These are phyloP conservation scores for Telfairia occidentalis DNA, from an alignment of 331 rosid species.

Conservation along the genomic window DNA sequence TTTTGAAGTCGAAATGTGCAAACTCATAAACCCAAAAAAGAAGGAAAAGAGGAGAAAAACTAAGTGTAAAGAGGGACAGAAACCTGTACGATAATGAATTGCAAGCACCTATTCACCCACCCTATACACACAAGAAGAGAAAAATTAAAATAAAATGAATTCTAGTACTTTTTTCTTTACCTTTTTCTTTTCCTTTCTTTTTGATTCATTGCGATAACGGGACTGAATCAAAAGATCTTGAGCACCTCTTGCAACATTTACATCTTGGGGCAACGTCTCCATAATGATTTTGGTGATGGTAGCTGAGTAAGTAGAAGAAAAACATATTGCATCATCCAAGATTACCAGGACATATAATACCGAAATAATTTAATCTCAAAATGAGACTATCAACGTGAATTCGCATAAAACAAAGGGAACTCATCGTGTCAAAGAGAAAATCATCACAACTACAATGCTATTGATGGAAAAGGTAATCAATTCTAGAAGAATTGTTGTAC, in stretches of 20 bases:
- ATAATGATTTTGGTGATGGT: conserved; percentile 86
- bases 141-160: not conserved
- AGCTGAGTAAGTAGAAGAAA: conserved; percentile 30
- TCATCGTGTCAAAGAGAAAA: not conserved
- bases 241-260: conserved; percentile 86
- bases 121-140: not conserved
- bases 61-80: not conserved
- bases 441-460: not conserved
- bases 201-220: not conserved
- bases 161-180: not conserved
- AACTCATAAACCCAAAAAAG: not conserved
- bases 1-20: not conserved
- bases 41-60: not conserved
- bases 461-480: not conserved
- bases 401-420: not conserved
- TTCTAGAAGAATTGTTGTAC: not conserved
- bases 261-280: conserved; percentile 84
- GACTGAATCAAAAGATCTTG: conserved; percentile 65
- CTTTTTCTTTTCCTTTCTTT: not conserved
- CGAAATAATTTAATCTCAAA: conserved; percentile 9
- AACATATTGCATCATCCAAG: not conserved
- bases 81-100: not conserved
- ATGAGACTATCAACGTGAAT: not conserved
- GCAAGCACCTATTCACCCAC: not conserved
- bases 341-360: not conserved